phyloP scores from a whole-genome alignment of 2,329 filamentous ascomycete species.

The Incumbomyces delicatus region DNA sequence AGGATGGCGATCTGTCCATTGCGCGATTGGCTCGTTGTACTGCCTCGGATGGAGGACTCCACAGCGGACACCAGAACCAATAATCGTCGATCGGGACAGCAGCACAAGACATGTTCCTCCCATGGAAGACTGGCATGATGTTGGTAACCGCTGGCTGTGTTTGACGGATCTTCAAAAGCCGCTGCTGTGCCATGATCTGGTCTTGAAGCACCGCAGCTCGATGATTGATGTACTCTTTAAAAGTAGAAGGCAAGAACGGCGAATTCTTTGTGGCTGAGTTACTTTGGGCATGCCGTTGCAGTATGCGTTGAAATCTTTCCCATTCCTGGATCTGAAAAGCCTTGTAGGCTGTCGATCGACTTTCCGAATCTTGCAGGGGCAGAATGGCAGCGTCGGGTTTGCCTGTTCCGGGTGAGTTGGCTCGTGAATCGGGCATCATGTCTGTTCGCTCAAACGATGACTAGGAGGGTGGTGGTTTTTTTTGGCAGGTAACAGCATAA shows the following conservation, averaged over 20 bases:
- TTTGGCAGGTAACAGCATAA: too few relatives aligned
- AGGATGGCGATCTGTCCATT: neutral
- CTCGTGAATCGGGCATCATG: too few relatives aligned
- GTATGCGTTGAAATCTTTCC: neutral
- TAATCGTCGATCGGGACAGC: too few relatives aligned
- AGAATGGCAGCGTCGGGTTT: too few relatives aligned
- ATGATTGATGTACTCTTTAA: conserved; percentile 2
- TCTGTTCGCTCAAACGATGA: too few relatives aligned
- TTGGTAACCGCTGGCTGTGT: neutral
- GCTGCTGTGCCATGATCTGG: neutral
- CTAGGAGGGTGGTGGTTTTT: too few relatives aligned
- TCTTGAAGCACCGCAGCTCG: neutral
- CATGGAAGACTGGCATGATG: conserved; percentile 1
- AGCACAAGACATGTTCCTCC: neutral
- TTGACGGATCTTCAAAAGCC: neutral
- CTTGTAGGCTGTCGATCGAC: neutral
- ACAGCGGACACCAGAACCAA: neutral
- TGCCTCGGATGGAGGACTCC: neutral
- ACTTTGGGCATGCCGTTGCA: neutral
- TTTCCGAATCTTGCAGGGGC: neutral
- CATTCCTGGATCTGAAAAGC: neutral
- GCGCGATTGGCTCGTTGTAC: neutral
- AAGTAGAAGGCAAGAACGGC: conserved; percentile 4
- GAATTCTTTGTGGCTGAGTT: neutral
- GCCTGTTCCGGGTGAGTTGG: too few relatives aligned